These are phyloP conservation scores for Deinandra increscens DNA, from an alignment of 129 eudicot species.

Conservation along the genomic window DNA sequence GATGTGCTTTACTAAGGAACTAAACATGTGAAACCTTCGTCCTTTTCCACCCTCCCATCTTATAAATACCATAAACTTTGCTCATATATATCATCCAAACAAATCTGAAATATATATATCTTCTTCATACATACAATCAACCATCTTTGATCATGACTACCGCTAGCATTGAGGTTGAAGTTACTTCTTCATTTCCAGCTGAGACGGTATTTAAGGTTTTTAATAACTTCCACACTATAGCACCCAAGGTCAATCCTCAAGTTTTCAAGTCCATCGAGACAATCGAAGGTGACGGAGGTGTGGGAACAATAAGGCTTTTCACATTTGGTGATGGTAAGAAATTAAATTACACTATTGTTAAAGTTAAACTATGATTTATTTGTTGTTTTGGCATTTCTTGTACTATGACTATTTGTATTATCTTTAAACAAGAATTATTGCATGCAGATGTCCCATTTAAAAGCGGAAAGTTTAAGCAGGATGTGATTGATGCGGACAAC, in stretches of 20 bases:
- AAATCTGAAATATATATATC: too few species aligned
- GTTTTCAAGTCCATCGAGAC: constrained; percentile 17
- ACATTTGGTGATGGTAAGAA: constrained; percentile 19
- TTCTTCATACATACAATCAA: neutral
- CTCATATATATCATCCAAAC: constrained; percentile 8
- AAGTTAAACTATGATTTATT: too few species aligned
- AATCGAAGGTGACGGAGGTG: constrained; percentile 17
- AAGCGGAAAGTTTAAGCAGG: too few species aligned
- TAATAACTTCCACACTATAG: constrained; percentile 1
- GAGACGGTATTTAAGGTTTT: constrained; percentile 9
- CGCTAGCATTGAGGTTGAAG: constrained; percentile 1
- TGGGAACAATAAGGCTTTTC: constrained; percentile 21
- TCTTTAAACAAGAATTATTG: too few species aligned
- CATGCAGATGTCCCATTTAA: too few species aligned
- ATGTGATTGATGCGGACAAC: too few species aligned
- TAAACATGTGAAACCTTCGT: neutral
- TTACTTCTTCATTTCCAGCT: constrained; percentile 1
- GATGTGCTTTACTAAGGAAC: neutral
- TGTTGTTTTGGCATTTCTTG: too few species aligned
- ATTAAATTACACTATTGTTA: neutral
- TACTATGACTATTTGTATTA: neutral
- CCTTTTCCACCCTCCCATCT: neutral
- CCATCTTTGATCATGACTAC: constrained; percentile 2
- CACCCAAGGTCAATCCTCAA: constrained; percentile 18
- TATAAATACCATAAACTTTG: neutral